Evolutionary conservation across 306 rosid genomes (phyloP).

Genomic region (Sophora flavescens): DNA sequence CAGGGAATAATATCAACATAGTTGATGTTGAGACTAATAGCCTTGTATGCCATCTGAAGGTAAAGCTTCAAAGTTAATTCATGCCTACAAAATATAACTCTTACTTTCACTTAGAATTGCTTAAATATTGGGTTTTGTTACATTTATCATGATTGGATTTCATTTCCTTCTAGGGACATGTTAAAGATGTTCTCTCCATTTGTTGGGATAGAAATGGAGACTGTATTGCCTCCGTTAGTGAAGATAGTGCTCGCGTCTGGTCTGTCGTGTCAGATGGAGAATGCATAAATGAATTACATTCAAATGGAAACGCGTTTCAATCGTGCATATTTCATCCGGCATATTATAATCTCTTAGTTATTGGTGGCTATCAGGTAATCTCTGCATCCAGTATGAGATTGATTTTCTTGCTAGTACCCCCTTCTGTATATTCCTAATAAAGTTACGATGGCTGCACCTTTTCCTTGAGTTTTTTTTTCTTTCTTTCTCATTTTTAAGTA

Average conservation of each 20-base stretch:
- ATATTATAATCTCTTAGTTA: constrained; percentile 51
- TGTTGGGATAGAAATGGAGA: constrained; percentile 69
- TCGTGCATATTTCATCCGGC: constrained; percentile 72
- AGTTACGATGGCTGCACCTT: not conserved
- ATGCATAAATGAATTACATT: constrained; percentile 56
- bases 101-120: not conserved
- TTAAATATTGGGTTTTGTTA: constrained; percentile 26
- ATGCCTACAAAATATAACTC: not conserved
- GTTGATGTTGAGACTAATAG: constrained; percentile 58
- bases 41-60: constrained; percentile 46
- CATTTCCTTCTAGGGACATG: constrained; percentile 57
- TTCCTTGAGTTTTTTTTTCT: not conserved
- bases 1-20: constrained; percentile 52
- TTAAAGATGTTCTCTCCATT: constrained; percentile 61
- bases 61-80: constrained; percentile 16
- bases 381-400: constrained; percentile 16
- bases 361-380: constrained; percentile 72
- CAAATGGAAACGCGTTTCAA: constrained; percentile 64
- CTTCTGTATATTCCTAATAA: not conserved
- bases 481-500: too few relatives aligned
- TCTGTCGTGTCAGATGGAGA: constrained; percentile 49
- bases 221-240: constrained; percentile 68
- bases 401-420: constrained; percentile 9
- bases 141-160: constrained; percentile 30
- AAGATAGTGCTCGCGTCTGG: constrained; percentile 70